Percentiles rank a stretch among this genome's conserved stretches.
Evolutionary conservation across 2,329 filamentous ascomycete genomes (phyloP).

Genomic region (Sporothrix variecibatus): DNA sequence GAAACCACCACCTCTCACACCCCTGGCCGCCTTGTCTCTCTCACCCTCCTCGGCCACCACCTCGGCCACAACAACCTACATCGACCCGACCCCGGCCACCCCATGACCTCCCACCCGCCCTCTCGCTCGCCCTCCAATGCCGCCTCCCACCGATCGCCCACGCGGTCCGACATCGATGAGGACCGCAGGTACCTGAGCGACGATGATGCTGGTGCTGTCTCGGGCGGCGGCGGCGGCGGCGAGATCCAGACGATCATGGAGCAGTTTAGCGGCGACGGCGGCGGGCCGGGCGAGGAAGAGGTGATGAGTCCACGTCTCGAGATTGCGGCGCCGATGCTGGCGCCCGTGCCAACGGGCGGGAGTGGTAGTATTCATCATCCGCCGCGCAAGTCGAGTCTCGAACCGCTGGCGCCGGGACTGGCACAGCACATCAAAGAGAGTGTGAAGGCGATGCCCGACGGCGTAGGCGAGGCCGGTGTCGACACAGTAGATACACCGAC

Average conservation of each 20-base stretch:
- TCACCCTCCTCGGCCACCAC: conserved; percentile 50
- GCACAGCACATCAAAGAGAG: conserved; percentile 51
- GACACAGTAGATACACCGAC: neutral
- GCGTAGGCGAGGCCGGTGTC: no score
- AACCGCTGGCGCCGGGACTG: conserved; percentile 61
- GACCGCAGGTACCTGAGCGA: conserved; percentile 60
- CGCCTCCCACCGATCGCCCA: conserved; percentile 52
- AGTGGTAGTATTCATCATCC: conserved; percentile 60
- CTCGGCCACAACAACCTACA: conserved; percentile 52
- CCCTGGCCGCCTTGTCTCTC: conserved; percentile 47
- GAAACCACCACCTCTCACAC: conserved; percentile 45
- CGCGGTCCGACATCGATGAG: conserved; percentile 54
- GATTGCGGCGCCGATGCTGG: conserved; percentile 75
- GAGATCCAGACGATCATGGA: conserved; percentile 99
- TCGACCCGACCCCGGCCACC: conserved; percentile 61
- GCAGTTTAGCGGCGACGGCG: conserved; percentile 78
- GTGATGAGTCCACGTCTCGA: conserved; percentile 91
- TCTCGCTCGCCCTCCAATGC: conserved; percentile 62
- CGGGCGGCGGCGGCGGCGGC: conserved; percentile 44
- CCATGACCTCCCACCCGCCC: conserved; percentile 53
- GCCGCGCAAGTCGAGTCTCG: conserved; percentile 82
- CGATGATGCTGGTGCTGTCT: conserved; percentile 46
- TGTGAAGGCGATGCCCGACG: conserved; percentile 36
- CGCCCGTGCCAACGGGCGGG: conserved; percentile 48
- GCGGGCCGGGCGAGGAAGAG: conserved; percentile 72